phyloP scores from a whole-genome alignment of 2,329 filamentous ascomycete genomes.

The Alternaria arborescens region DNA sequence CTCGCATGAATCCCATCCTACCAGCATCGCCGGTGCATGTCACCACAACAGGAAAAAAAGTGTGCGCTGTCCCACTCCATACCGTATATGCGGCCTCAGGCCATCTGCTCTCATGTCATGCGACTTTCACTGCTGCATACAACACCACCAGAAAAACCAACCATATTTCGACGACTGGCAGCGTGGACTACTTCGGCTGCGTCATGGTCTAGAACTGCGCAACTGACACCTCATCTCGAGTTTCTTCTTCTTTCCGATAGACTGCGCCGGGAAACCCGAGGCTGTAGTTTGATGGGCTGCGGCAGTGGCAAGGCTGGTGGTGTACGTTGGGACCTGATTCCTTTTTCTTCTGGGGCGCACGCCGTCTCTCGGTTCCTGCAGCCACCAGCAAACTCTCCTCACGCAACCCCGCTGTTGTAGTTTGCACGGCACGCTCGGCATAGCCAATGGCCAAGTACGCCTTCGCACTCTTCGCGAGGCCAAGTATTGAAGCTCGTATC shows the following conservation, averaged over 20 bases:
- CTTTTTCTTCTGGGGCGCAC: slow-evolving; percentile 3
- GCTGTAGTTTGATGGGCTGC: not conserved
- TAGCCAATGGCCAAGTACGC: slow-evolving; percentile 9
- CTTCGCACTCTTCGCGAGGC: slow-evolving; percentile 11
- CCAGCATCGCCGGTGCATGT: not conserved
- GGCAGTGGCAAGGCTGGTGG: not conserved
- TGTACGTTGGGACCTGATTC: not conserved
- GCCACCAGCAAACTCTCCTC: slow-evolving; percentile 10
- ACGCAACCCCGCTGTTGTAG: slow-evolving; percentile 1
- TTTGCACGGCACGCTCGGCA: slow-evolving; percentile 10
- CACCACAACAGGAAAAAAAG: slow-evolving; percentile 9
- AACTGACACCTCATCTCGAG: not conserved
- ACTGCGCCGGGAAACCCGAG: not conserved
- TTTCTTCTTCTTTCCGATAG: not conserved
- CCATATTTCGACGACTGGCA: not conserved
- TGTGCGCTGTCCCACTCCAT: slow-evolving; percentile 10
- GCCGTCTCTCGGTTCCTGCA: slow-evolving; percentile 12
- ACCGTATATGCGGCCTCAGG: slow-evolving; percentile 6
- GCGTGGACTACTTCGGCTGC: not conserved
- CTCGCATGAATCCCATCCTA: slow-evolving; percentile 6
- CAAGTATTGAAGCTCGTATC: slow-evolving; percentile 30
- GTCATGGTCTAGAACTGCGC: not conserved
- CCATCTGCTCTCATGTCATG: slow-evolving; percentile 8
- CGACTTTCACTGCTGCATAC: not conserved
- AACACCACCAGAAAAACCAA: not conserved